phyloP scores from a whole-genome alignment of 257 asterid species.

The Ocimum tenuiflorum region DNA sequence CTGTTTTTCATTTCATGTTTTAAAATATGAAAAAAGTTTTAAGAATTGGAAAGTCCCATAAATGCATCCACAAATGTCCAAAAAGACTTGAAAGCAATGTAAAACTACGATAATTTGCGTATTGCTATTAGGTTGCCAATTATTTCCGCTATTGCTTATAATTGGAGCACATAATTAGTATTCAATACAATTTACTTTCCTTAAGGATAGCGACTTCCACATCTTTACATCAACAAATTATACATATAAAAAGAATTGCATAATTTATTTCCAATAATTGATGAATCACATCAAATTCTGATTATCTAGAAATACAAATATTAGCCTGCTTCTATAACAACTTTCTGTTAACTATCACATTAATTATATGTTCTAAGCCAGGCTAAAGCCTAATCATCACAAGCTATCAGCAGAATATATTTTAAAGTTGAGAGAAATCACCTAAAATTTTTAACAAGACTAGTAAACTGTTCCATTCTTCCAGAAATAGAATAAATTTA shows the following conservation, averaged over 20 bases:
- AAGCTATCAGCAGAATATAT: not conserved
- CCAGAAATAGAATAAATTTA: conserved; percentile 11
- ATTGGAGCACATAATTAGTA: conserved; percentile 19
- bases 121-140: not conserved
- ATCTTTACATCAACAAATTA: not conserved
- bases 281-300: not conserved
- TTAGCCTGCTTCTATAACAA: not conserved
- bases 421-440: not conserved
- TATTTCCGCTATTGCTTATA: conserved; percentile 21
- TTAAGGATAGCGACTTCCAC: not conserved
- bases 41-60: not conserved
- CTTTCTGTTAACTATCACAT: not conserved
- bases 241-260: not conserved
- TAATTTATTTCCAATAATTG: not conserved
- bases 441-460: not conserved
- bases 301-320: not conserved
- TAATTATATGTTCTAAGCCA: not conserved
- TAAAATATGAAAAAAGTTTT: not conserved
- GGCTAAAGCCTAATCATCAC: not conserved
- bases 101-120: conserved; percentile 23
- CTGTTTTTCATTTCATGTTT: too few relatives aligned
- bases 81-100: conserved; percentile 19
- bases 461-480: not conserved
- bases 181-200: conserved; percentile 8
- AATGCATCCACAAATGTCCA: not conserved